Conservation (phyloP, 2,329 filamentous ascomycete genomes). For the Hymenoscyphus fructigenus region DNA sequence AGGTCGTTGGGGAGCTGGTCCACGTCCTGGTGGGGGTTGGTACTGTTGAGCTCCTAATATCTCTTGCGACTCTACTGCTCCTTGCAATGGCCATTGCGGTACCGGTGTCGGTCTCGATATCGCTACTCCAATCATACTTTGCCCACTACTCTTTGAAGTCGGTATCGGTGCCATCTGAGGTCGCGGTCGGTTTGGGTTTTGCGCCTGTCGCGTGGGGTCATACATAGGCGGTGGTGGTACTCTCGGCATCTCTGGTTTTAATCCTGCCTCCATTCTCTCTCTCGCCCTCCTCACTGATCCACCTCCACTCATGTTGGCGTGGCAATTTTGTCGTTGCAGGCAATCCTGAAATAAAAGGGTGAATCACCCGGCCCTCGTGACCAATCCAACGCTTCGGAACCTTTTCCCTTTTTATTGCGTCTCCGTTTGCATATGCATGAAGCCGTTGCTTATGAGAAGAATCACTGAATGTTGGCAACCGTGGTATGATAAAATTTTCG, state of each 20-base stretch:
- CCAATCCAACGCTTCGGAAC: slow-evolving; percentile 26
- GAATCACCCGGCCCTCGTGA: slow-evolving; percentile 16
- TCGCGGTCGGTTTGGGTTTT: slow-evolving; percentile 24
- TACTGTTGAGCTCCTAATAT: slow-evolving; percentile 41
- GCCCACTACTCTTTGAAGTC: slow-evolving; percentile 22
- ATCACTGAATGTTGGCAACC: slow-evolving; percentile 23
- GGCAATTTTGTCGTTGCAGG: slow-evolving; percentile 5
- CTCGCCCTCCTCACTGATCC: slow-evolving; percentile 56
- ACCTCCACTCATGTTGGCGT: slow-evolving; percentile 28
- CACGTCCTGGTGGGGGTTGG: slow-evolving; percentile 50
- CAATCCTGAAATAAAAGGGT: slow-evolving; percentile 17
- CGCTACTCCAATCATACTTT: slow-evolving; percentile 36
- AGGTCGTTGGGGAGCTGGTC: slow-evolving; percentile 56
- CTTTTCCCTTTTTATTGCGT: slow-evolving; percentile 21
- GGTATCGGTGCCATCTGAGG: slow-evolving; percentile 27
- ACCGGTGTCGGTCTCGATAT: slow-evolving; percentile 51
- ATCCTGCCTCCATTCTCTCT: slow-evolving; percentile 50
- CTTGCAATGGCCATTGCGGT: slow-evolving; percentile 55
- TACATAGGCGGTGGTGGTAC: slow-evolving; percentile 22
- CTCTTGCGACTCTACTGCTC: slow-evolving; percentile 23
- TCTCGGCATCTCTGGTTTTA: slow-evolving; percentile 32
- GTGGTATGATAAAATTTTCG: slow-evolving; percentile 11
- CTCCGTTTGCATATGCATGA: slow-evolving; percentile 35
- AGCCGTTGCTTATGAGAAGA: slow-evolving; percentile 26
- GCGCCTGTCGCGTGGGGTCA: slow-evolving; percentile 19